Evolutionary conservation across 1,139 yeast species (phyloP).

Genomic region (Trichomonascaceae sp.): DNA sequence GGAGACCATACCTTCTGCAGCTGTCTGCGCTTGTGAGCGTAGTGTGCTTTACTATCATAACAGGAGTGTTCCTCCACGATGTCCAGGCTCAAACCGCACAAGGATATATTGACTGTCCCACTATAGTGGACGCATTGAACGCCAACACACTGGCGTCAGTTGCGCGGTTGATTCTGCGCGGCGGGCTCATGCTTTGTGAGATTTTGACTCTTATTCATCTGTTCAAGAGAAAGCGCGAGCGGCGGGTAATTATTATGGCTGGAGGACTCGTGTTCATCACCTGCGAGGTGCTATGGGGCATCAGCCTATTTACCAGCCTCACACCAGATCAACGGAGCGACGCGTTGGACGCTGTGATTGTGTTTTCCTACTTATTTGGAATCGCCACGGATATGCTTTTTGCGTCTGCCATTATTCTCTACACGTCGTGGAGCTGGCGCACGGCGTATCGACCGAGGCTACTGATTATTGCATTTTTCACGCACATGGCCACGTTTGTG

Average conservation of each 20-base stretch:
- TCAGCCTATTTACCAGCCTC: slow-evolving; percentile 37
- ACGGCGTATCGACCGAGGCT: slow-evolving; percentile 35
- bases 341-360: slow-evolving; percentile 31
- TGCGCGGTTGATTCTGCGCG: slow-evolving; percentile 8
- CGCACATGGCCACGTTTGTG: slow-evolving; percentile 45
- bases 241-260: slow-evolving; percentile 41
- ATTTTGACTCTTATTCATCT: slow-evolving; percentile 57
- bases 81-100: slow-evolving; percentile 11
- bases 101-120: slow-evolving; percentile 13
- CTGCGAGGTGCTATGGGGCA: slow-evolving; percentile 56
- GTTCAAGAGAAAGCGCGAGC: slow-evolving; percentile 54
- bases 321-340: slow-evolving; percentile 26
- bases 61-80: slow-evolving; percentile 10
- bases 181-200: slow-evolving; percentile 44
- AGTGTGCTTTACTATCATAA: slow-evolving; percentile 14
- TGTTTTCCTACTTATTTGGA: slow-evolving; percentile 58
- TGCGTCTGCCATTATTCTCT: slow-evolving; percentile 50
- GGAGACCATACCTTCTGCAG: slow-evolving; percentile 16
- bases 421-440: slow-evolving; percentile 39
- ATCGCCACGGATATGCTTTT: slow-evolving; percentile 62
- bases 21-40: slow-evolving; percentile 13
- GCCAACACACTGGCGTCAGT: slow-evolving; percentile 6
- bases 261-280: slow-evolving; percentile 43
- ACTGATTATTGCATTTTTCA: slow-evolving; percentile 35
- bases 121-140: slow-evolving; percentile 6